These are phyloP conservation scores for Fusarium longipes DNA, from an alignment of 2,329 filamentous ascomycete genomes.

Conservation along the genomic window DNA sequence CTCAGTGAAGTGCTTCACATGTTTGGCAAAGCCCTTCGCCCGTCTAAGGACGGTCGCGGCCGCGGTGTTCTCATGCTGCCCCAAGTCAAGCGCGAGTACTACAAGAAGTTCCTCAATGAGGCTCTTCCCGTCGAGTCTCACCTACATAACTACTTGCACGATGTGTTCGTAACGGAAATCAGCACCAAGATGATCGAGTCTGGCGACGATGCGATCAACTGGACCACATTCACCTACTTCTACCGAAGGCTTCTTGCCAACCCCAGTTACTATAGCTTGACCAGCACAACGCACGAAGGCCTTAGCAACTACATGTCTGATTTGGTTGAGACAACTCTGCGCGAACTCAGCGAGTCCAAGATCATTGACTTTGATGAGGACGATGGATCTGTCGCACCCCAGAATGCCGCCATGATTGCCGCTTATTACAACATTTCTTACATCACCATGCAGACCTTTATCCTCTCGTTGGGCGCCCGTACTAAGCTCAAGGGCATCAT, in stretches of 20 bases:
- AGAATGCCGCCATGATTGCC: constrained; percentile 97
- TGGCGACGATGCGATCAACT: constrained; percentile 96
- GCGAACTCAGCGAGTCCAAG: constrained; percentile 90
- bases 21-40: constrained; percentile 91
- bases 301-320: constrained; percentile 96
- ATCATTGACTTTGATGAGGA: constrained; percentile 96
- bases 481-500: constrained; percentile 97
- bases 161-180: constrained; percentile 96
- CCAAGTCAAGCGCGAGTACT: constrained; percentile 94
- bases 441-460: constrained; percentile 98
- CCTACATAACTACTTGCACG: constrained; percentile 89
- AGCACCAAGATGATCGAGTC: constrained; percentile 96
- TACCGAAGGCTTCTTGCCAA: constrained; percentile 95
- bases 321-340: constrained; percentile 90
- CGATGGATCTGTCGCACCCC: constrained; percentile 86
- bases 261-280: constrained; percentile 93
- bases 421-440: constrained; percentile 99
- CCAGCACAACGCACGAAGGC: constrained; percentile 88
- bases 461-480: constrained; percentile 86
- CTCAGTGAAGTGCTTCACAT: constrained; percentile 96
- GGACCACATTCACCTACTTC: constrained; percentile 98
- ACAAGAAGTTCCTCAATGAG: constrained; percentile 98
- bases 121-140: constrained; percentile 96
- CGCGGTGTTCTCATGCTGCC: constrained; percentile 98
- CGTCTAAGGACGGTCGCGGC: constrained; percentile 80